Conservation (phyloP, 1,284 basidiomycete genomes). For the Pascua guehoae region DNA sequence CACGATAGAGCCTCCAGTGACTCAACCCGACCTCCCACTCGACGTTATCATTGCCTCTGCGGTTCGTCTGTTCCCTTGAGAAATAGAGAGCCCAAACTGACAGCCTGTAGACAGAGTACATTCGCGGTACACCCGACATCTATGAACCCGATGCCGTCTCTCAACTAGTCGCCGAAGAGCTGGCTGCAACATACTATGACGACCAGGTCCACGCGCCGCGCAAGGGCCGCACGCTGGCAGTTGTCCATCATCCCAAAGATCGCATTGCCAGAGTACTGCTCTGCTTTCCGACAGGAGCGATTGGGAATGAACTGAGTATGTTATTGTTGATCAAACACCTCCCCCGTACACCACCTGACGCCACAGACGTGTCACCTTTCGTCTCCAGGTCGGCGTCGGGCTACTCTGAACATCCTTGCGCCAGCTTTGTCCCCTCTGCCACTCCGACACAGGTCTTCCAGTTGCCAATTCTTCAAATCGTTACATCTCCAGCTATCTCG, state of each 20-base stretch:
- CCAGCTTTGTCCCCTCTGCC: conserved; percentile 17
- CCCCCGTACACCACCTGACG: background rate
- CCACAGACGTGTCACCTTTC: conserved; percentile 30
- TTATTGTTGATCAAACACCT: background rate
- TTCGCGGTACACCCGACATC: conserved; percentile 7
- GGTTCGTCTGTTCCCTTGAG: conserved; percentile 6
- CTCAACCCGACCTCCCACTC: background rate
- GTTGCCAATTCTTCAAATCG: conserved; percentile 1
- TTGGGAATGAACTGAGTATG: conserved; percentile 34
- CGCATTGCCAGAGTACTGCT: conserved; percentile 3
- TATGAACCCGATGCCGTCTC: conserved; percentile 6
- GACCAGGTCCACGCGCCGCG: background rate
- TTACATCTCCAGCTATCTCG: conserved; percentile 1
- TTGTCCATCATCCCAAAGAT: no score
- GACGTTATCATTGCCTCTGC: conserved; percentile 16
- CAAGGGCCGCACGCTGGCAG: no score
- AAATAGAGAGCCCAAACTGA: no score
- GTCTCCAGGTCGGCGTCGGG: conserved; percentile 4
- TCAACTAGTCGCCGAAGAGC: conserved; percentile 9
- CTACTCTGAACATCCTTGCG: no score
- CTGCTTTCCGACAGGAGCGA: conserved; percentile 28
- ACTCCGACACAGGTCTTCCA: conserved; percentile 4
- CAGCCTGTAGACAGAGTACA: conserved; percentile 2
- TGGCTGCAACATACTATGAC: conserved; percentile 15
- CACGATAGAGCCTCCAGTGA: background rate